Evolutionary conservation across 257 asterid genomes (phyloP).

Genomic region (Nicotiana tabacum): DNA sequence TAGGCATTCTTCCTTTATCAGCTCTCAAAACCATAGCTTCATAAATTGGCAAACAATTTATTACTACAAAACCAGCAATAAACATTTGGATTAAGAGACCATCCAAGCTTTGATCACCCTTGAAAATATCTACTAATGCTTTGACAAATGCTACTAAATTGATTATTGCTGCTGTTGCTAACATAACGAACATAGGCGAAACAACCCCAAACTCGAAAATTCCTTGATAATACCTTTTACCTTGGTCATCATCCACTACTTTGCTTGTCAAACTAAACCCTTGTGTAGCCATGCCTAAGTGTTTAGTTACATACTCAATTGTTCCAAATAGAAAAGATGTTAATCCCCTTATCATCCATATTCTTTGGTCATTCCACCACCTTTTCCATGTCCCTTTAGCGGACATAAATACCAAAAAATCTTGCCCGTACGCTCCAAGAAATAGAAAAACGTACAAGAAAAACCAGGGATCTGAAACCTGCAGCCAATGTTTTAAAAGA

Average conservation of each 20-base stretch:
- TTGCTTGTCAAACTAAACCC: slow-evolving; percentile 69
- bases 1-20: slow-evolving; percentile 62
- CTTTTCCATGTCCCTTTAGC: slow-evolving; percentile 36
- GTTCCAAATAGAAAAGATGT: slow-evolving; percentile 47
- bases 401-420: slow-evolving; percentile 46
- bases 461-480: slow-evolving; percentile 63
- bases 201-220: slow-evolving; percentile 53
- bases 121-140: slow-evolving; percentile 22
- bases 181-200: slow-evolving; percentile 43
- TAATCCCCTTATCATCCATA: slow-evolving; percentile 61
- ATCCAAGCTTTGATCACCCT: slow-evolving; percentile 18
- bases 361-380: slow-evolving; percentile 90
- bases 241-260: slow-evolving; percentile 42
- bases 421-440: slow-evolving; percentile 67
- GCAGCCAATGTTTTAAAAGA: neutral
- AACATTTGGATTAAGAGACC: slow-evolving; percentile 29
- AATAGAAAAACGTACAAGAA: slow-evolving; percentile 42
- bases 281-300: slow-evolving; percentile 44
- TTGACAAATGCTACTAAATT: slow-evolving; percentile 22
- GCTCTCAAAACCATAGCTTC: slow-evolving; percentile 59
- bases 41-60: slow-evolving; percentile 56
- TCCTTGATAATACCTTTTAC: slow-evolving; percentile 54
- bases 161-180: neutral
- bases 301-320: slow-evolving; percentile 41
- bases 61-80: slow-evolving; percentile 46